A percentile compares a stretch with the other conserved stretches of the same genome.
phyloP scores from a whole-genome alignment of 768 basidiomycete species.

The Pulveroboletus sp. region DNA sequence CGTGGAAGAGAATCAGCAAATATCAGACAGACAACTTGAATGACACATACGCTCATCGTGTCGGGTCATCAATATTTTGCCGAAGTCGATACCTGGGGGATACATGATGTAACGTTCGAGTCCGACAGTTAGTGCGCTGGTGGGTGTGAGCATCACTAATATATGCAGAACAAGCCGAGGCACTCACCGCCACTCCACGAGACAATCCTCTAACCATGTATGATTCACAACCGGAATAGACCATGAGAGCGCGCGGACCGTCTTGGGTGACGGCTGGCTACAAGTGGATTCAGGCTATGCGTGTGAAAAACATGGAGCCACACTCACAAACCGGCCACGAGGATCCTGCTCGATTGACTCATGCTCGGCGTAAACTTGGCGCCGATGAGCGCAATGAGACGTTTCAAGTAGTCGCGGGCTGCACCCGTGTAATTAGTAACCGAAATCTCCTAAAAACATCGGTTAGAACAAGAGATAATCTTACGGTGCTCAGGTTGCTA shows the following conservation, averaged over 20 bases:
- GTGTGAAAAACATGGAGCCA: not conserved
- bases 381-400: conserved; percentile 71
- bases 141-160: not conserved
- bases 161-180: not conserved
- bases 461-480: not conserved
- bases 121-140: conserved; percentile 51
- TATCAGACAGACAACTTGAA: not conserved
- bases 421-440: conserved; percentile 88
- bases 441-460: conserved; percentile 58
- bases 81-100: conserved; percentile 64
- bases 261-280: conserved; percentile 51
- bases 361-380: conserved; percentile 80
- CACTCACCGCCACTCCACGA: conserved; percentile 61
- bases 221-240: conserved; percentile 86
- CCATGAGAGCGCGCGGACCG: conserved; percentile 71
- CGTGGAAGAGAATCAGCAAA: not conserved
- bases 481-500: not conserved
- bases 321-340: conserved; percentile 81
- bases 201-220: conserved; percentile 88
- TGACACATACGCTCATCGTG: conserved; percentile 13
- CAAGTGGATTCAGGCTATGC: not conserved
- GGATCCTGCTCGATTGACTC: conserved; percentile 68
- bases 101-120: conserved; percentile 66
- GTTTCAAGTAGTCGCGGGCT: conserved; percentile 83
- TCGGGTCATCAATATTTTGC: conserved; percentile 31